Conservation (phyloP, 2,329 filamentous ascomycete genomes). For the Ophioceras dolichostomum region DNA sequence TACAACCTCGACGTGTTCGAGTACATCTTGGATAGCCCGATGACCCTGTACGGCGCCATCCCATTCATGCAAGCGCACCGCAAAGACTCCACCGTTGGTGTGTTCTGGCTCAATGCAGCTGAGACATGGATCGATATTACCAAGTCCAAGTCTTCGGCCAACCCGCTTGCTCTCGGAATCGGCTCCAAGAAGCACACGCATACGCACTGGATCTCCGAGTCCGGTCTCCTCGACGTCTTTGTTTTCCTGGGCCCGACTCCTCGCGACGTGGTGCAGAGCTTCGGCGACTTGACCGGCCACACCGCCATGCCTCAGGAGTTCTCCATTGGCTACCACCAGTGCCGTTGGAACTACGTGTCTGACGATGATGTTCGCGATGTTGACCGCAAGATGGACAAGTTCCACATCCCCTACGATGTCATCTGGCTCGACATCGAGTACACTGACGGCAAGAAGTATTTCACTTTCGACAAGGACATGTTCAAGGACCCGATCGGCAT, state of each 20-base stretch:
- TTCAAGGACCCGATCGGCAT: slow-evolving; percentile 80
- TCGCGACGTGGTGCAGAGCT: slow-evolving; percentile 67
- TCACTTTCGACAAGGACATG: slow-evolving; percentile 86
- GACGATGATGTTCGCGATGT: slow-evolving; percentile 97
- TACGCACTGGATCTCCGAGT: slow-evolving; percentile 95
- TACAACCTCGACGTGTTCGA: slow-evolving; percentile 98
- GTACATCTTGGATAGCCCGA: slow-evolving; percentile 91
- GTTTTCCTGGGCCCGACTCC: slow-evolving; percentile 87
- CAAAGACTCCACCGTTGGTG: slow-evolving; percentile 83
- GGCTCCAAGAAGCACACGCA: slow-evolving; percentile 62
- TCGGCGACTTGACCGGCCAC: slow-evolving; percentile 82
- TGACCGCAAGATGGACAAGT: slow-evolving; percentile 90
- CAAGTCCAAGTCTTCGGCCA: slow-evolving; percentile 62
- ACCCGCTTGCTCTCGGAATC: slow-evolving; percentile 65
- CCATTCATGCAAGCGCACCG: slow-evolving; percentile 97
- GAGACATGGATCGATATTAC: slow-evolving; percentile 96
- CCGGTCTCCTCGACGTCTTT: slow-evolving; percentile 81
- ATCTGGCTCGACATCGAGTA: slow-evolving; percentile 99
- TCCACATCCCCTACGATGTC: slow-evolving; percentile 91
- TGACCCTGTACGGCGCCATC: slow-evolving; percentile 96
- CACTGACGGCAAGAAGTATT: slow-evolving; percentile 94
- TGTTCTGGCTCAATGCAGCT: slow-evolving; percentile 95
- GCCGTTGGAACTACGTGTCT: slow-evolving; percentile 96
- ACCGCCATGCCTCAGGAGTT: slow-evolving; percentile 89
- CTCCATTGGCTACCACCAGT: slow-evolving; percentile 89